Evolutionary conservation across 1,284 basidiomycete genomes (phyloP).

Genomic region (Waitea zeae): DNA sequence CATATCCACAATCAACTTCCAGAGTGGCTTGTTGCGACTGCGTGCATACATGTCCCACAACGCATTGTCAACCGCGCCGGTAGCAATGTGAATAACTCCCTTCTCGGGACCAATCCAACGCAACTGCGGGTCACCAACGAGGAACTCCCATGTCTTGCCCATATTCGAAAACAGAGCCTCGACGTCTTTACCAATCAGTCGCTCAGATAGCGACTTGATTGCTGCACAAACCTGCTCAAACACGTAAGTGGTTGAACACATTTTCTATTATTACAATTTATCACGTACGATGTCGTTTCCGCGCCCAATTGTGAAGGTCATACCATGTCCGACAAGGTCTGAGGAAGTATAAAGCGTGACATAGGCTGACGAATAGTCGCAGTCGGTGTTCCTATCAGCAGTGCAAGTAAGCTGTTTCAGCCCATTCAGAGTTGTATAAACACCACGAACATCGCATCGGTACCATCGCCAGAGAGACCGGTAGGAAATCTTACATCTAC

Average conservation of each 20-base stretch:
- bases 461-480: conserved; percentile 72
- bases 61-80: conserved; percentile 68
- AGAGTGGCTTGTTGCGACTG: conserved; percentile 60
- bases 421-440: background rate
- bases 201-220: conserved; percentile 61
- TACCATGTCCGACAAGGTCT: conserved; percentile 71
- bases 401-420: background rate
- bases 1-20: conserved; percentile 77
- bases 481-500: conserved; percentile 76
- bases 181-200: conserved; percentile 72
- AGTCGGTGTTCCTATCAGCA: conserved; percentile 69
- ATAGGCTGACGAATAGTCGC: conserved; percentile 92
- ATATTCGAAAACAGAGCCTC: conserved; percentile 78
- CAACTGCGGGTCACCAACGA: conserved; percentile 76
- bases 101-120: conserved; percentile 89
- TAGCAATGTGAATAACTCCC: conserved; percentile 72
- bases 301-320: conserved; percentile 95
- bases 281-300: conserved; percentile 74
- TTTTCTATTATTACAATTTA: conserved; percentile 1
- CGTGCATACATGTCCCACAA: conserved; percentile 77
- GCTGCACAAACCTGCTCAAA: conserved; percentile 52
- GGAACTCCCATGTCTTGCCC: conserved; percentile 68
- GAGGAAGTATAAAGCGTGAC: conserved; percentile 60
- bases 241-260: too few species aligned
- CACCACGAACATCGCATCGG: conserved; percentile 58